Percentiles rank a stretch among this genome's conserved stretches.
phyloP scores from a whole-genome alignment of 1,284 basidiomycete genomes.

The Irpex rosettiformis region DNA sequence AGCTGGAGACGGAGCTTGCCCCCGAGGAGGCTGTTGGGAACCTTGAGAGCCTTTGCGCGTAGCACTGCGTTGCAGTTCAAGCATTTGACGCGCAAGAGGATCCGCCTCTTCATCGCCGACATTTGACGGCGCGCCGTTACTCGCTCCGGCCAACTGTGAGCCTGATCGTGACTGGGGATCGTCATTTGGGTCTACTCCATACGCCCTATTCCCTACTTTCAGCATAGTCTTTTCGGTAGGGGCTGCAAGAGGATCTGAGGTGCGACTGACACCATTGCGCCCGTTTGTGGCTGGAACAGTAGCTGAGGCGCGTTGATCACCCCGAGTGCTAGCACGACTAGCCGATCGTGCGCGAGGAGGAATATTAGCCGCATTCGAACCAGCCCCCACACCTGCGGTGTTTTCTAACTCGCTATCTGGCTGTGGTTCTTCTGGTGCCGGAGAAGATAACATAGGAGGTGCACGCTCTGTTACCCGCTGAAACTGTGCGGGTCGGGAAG shows the following conservation, averaged over 20 bases:
- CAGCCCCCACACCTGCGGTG: constrained; percentile 64
- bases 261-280: constrained; percentile 18
- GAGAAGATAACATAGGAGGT: constrained; percentile 27
- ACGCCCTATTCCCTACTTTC: constrained; percentile 63
- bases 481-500: constrained; percentile 57
- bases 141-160: constrained; percentile 11
- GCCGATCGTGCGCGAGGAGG: constrained; percentile 22
- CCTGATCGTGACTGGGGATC: constrained; percentile 39
- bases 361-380: too few species aligned
- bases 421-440: constrained; percentile 25
- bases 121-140: constrained; percentile 6
- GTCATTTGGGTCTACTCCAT: constrained; percentile 59
- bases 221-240: constrained; percentile 54
- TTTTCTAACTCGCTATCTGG: constrained; percentile 47
- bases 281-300: constrained; percentile 1
- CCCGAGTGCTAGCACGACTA: constrained; percentile 32
- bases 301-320: constrained; percentile 8
- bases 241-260: constrained; percentile 49
- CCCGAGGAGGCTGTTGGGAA: constrained; percentile 32
- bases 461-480: constrained; percentile 51
- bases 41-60: constrained; percentile 5
- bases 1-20: constrained; percentile 29
- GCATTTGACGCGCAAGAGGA: constrained; percentile 55
- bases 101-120: constrained; percentile 43
- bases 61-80: constrained; percentile 37